These are phyloP conservation scores for Hsuehochloa calcarea DNA, from an alignment of 176 grass and related monocot genomes.

Conservation along the genomic window DNA sequence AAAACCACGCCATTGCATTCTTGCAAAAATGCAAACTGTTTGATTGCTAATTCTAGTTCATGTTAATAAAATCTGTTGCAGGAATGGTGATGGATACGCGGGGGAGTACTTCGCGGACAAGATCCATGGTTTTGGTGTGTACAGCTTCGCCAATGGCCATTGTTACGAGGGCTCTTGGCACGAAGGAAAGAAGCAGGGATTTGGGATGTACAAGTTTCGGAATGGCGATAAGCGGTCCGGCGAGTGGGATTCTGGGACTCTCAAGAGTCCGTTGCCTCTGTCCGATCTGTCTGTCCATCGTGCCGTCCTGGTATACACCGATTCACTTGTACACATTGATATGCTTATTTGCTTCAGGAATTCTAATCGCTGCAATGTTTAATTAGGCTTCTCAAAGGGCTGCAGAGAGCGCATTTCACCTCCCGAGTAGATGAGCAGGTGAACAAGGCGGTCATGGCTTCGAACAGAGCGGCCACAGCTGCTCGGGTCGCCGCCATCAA, in stretches of 20 bases:
- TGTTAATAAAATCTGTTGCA: constrained; percentile 3
- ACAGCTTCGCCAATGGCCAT: constrained; percentile 83
- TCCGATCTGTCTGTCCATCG: constrained; percentile 48
- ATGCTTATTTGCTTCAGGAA: neutral
- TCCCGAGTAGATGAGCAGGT: constrained; percentile 64
- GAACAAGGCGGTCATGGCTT: constrained; percentile 51
- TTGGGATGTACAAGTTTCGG: constrained; percentile 63
- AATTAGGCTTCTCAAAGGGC: constrained; percentile 57
- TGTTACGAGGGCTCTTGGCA: constrained; percentile 79
- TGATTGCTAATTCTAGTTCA: neutral
- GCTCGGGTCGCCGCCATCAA: constrained; percentile 73
- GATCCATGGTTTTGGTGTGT: constrained; percentile 82
- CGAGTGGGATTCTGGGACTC: constrained; percentile 59
- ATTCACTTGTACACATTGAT: neutral
- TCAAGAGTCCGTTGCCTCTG: constrained; percentile 38
- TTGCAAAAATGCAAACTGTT: neutral
- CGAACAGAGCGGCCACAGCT: constrained; percentile 68
- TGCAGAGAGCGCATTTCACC: constrained; percentile 38
- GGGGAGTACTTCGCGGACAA: constrained; percentile 86
- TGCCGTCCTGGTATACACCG: constrained; percentile 41
- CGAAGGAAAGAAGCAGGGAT: constrained; percentile 79
- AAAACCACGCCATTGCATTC: neutral
- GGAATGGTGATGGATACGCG: constrained; percentile 64
- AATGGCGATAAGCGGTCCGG: constrained; percentile 59
- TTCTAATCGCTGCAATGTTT: neutral